Percentiles rank a stretch among this genome's conserved stretches.
Conservation (phyloP, 2,329 filamentous ascomycete genomes). For the Cryoendolithus antarcticus region DNA sequence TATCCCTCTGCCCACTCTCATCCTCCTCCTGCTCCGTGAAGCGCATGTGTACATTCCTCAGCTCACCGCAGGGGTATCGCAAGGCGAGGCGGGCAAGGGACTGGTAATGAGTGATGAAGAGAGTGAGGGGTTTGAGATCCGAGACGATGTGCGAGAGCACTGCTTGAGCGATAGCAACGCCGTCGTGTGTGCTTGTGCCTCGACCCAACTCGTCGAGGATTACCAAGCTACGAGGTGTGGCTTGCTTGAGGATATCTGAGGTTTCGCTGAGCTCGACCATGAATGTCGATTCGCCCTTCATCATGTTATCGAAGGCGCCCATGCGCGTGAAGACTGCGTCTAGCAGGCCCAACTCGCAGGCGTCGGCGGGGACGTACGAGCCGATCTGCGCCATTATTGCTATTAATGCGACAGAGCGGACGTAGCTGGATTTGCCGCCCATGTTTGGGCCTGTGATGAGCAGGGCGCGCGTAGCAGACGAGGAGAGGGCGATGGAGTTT, state of each 20-base stretch:
- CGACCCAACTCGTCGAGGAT: conserved; percentile 91
- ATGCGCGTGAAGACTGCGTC: conserved; percentile 93
- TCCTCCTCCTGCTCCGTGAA: conserved; percentile 50
- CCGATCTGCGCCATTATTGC: conserved; percentile 90
- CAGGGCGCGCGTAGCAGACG: conserved; percentile 55
- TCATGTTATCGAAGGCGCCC: conserved; percentile 91
- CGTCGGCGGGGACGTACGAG: conserved; percentile 75
- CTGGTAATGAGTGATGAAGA: conserved; percentile 99
- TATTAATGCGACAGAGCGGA: conserved; percentile 82
- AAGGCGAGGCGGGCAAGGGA: conserved; percentile 62
- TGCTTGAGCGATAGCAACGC: conserved; percentile 86
- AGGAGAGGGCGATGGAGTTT: conserved; percentile 66
- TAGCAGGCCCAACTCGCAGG: conserved; percentile 63
- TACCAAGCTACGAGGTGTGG: conserved; percentile 71
- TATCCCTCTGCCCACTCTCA: conserved; percentile 54
- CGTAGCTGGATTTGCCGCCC: conserved; percentile 97
- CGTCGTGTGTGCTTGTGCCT: conserved; percentile 89
- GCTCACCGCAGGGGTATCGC: conserved; percentile 49
- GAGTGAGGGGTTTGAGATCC: conserved; percentile 61
- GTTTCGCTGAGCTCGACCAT: conserved; percentile 97
- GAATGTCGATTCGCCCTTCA: conserved; percentile 88
- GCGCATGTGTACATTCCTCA: conserved; percentile 89
- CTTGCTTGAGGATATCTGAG: conserved; percentile 76
- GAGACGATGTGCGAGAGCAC: conserved; percentile 76
- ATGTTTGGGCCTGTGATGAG: conserved; percentile 96